phyloP scores from a whole-genome alignment of 2,329 filamentous ascomycete genomes.

The Colletotrichum echinochloae region DNA sequence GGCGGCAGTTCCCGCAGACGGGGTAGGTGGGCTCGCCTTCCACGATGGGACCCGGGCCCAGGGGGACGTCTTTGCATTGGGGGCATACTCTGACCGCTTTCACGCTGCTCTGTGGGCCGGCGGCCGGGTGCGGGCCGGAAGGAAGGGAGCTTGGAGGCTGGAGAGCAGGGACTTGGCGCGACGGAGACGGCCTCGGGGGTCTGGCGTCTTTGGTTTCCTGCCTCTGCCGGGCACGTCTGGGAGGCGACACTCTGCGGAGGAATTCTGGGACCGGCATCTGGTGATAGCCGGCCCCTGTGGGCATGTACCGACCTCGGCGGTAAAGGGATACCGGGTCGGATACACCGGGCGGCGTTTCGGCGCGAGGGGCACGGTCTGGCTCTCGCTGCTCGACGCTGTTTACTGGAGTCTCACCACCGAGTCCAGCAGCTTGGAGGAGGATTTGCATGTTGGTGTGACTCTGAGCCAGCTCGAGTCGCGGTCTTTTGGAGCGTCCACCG shows the following conservation, averaged over 20 bases:
- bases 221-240: no score
- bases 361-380: no score
- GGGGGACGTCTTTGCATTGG: neutral
- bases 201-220: neutral
- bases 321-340: neutral
- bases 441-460: neutral
- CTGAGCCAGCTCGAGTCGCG: neutral
- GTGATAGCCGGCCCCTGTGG: neutral
- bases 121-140: neutral
- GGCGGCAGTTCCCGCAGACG: constrained; percentile 20
- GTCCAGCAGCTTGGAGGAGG: no score
- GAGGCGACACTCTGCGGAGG: neutral
- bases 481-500: neutral
- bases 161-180: neutral
- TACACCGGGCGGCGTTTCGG: neutral
- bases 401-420: no score
- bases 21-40: neutral
- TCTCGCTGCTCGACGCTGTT: neutral
- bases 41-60: neutral
- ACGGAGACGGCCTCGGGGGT: neutral
- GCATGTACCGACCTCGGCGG: neutral
- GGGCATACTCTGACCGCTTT: constrained; percentile 1
- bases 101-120: neutral
- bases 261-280: neutral
- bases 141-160: neutral